Evolutionary conservation across 441 rosid species (phyloP), one percentile per base, ranked within the genome.

Genomic region (Brassica hybrid): DNA sequence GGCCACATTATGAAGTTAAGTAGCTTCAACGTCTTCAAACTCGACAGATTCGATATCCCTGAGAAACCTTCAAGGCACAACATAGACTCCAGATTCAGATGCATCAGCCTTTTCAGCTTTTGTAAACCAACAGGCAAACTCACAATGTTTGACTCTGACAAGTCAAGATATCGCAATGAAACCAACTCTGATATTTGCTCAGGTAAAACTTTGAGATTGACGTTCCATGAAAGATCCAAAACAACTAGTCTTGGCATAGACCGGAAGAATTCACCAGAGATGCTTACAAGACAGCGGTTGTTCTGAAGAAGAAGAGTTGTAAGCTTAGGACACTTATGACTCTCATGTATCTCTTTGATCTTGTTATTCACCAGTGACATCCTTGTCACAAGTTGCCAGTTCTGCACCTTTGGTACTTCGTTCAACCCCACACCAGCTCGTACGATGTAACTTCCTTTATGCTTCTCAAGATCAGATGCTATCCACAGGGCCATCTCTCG

Each of bases 11-110:
- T 38, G 4, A 23, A 58, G 9, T 43, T 36, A 6, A 18, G 41
- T 71, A 86, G 75, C 69, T 78, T 61, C 69, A 85, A 50, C 0
- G 78, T 74, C 50, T 27, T 58, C 56, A 83, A 17, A 62, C 1
- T 65, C 10, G 54, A 10, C 38, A 85, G 64, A 8, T 45, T 23
- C 6, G 82, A 76, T 67, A 82, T 64, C 52, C 80, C 67, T 12
- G 36, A 72, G 34, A 85, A 67, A 21, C 38, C 79, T 7, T 27
- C 69, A 16, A 86, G 81, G 3, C 32, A 13, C 23, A 1, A 14
- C 7, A 77, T 83, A 2, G 19, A n/a, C 71, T 83, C 86, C 25
- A 83, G 52, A 62, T 80, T 85, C 81, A 83, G 36, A 78, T 82
- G 80, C 30, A 65, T 83, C 21, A 85, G 70, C 3, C 41, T 76